Evolutionary conservation across 352 stramenopile species (phyloP), one percentile per base, ranked within the genome.

Genomic region (Phytopythium boreale): DNA sequence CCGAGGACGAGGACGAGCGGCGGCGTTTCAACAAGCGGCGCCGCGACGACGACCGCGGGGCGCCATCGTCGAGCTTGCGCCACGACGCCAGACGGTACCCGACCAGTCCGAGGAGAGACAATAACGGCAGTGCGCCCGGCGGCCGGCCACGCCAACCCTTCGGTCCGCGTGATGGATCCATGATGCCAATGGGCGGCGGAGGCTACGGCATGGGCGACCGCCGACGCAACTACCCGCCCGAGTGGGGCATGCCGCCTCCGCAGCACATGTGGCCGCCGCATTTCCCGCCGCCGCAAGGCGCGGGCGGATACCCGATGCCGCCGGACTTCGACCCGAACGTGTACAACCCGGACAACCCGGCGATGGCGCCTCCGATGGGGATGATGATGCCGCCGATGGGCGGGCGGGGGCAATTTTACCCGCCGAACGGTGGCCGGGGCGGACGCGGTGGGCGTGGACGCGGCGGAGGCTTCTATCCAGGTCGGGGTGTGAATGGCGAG

Each of bases 371-470:
- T 19, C 80, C 78, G 1, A 77, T 77, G 56, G 67, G 71, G 22
- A 86, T 90, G 82, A 90, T 91, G 80, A 86, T 88, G 76, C 76
- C 76, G 27, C 80, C 71, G 29, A 85, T 83, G 78, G 77, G 72
- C n/a, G 78, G 75, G n/a, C 63, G 66, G 0, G 71, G 72, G 4
- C 75, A 77, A 50, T 88, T 69, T 57, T 88, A 75, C 37, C 69
- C 75, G 51, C 62, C 68, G 59, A 58, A 57, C 31, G 71, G 67
- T 58, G 80, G 80, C 27, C 66, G 76, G 8, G 72, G 73, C 22
- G 77, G 84, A 20, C 71, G 77, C 20, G 77, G 75, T 26, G 68
- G 78, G 17, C 69, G 74, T 22, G 74, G 75, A 39, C 67, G 80
- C 24, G 69, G 72, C n/a, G 72, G 69, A 8, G 70, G 69, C 19